Evolutionary conservation across 345 rosid species (phyloP).

Genomic region (Gossypioides kirkii): DNA sequence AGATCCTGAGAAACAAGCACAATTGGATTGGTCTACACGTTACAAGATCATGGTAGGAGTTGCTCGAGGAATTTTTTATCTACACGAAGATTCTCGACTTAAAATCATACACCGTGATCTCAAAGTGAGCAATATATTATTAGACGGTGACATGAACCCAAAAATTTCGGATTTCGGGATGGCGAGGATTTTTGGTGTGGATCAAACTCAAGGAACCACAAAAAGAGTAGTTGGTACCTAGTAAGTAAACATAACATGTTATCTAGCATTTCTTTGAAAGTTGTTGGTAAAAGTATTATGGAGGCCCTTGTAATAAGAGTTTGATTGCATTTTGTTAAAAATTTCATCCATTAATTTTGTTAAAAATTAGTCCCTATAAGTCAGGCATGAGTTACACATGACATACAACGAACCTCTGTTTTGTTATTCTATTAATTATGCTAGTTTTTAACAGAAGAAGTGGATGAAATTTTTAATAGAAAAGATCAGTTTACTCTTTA

Average conservation of each 20-base stretch:
- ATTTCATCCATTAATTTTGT: too few species aligned
- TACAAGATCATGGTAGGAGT: neutral
- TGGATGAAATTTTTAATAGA: too few species aligned
- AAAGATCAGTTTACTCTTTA: too few species aligned
- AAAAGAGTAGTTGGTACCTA: neutral
- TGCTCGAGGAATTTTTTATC: neutral
- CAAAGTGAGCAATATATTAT: neutral
- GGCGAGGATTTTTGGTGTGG: neutral
- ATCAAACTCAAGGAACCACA: neutral
- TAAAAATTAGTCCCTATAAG: too few species aligned
- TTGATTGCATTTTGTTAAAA: too few species aligned
- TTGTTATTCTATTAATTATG: too few species aligned
- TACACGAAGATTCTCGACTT: neutral
- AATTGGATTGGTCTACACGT: neutral
- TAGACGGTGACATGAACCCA: neutral
- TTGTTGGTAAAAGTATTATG: too few species aligned
- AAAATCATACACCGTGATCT: neutral
- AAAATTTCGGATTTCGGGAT: neutral
- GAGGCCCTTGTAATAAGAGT: too few species aligned
- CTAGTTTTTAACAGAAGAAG: too few species aligned
- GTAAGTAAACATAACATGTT: slow-evolving; percentile 2
- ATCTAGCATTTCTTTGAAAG: neutral
- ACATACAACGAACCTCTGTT: too few species aligned
- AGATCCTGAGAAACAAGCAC: slow-evolving; percentile 33
- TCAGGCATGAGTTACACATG: too few species aligned